Conservation (phyloP, 345 rosid species). For the Camelina laxa region DNA sequence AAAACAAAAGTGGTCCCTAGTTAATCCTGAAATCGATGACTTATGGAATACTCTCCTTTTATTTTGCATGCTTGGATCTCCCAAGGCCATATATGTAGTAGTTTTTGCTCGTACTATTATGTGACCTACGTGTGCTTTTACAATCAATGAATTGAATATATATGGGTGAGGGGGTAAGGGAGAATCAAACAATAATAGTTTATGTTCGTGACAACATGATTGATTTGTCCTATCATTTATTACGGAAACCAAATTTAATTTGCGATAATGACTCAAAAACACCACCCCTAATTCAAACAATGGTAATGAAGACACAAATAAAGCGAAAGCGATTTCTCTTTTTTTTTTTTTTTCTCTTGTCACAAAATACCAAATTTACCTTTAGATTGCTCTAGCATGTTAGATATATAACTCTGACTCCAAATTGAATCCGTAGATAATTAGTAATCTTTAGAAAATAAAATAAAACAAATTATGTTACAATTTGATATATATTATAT, state of each 20-base stretch:
- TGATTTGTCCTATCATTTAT: slow-evolving; percentile 18
- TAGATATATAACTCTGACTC: neutral
- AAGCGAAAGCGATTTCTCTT: slow-evolving; percentile 4
- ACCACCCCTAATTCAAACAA: slow-evolving; percentile 15
- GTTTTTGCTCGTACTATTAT: too few relatives aligned
- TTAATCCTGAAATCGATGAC: neutral
- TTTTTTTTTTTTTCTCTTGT: neutral
- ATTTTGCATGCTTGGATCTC: slow-evolving; percentile 26
- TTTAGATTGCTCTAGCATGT: neutral
- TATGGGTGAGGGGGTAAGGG: slow-evolving; percentile 9
- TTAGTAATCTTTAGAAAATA: neutral
- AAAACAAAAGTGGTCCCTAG: neutral
- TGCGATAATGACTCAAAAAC: slow-evolving; percentile 28
- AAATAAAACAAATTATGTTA: neutral
- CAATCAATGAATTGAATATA: slow-evolving; percentile 25
- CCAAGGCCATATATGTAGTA: neutral
- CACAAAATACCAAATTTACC: neutral
- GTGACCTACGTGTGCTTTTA: slow-evolving; percentile 23
- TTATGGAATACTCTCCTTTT: neutral
- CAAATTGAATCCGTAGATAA: neutral
- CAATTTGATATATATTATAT: too few relatives aligned
- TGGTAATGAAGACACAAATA: neutral
- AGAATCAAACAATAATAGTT: slow-evolving; percentile 21
- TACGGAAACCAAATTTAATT: neutral
- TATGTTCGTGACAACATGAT: slow-evolving; percentile 20